phyloP scores from a whole-genome alignment of 2,329 filamentous ascomycete genomes.

The Calonectria pauciramosa region DNA sequence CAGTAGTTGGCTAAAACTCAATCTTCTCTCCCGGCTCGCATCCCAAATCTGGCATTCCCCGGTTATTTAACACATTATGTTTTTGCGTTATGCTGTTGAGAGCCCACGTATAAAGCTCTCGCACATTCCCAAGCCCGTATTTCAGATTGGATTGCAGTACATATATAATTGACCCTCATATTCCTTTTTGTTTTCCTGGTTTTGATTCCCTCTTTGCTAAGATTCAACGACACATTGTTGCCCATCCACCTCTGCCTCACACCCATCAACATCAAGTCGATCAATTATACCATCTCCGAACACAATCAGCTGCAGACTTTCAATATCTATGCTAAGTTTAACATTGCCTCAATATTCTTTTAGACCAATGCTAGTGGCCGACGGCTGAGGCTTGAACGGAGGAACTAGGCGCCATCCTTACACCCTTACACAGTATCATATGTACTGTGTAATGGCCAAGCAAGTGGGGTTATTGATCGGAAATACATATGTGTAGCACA shows the following conservation, averaged over 20 bases:
- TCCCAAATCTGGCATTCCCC: not conserved
- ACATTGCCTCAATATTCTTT: not conserved
- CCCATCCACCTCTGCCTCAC: not conserved
- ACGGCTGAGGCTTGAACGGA: constrained; percentile 16
- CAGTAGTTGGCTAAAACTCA: not conserved
- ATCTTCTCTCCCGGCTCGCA: not conserved
- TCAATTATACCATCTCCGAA: not conserved
- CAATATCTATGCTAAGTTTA: no score
- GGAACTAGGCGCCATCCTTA: constrained; percentile 27
- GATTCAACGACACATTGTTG: not conserved
- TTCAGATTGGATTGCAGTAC: not conserved
- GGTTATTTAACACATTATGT: constrained; percentile 34
- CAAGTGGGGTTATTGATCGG: constrained; percentile 15
- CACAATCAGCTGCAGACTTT: not conserved
- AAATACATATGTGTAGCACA: constrained; percentile 21
- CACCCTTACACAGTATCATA: constrained; percentile 26
- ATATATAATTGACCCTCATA: not conserved
- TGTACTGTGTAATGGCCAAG: constrained; percentile 18
- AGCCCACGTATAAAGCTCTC: constrained; percentile 22
- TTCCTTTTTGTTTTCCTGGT: not conserved
- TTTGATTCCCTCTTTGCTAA: not conserved
- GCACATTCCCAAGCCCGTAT: not conserved
- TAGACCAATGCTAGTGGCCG: not conserved
- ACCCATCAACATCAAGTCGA: not conserved
- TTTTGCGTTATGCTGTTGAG: constrained; percentile 36